Percentiles rank a stretch among this genome's conserved stretches.
phyloP scores from a whole-genome alignment of 352 stramenopile genomes.

The Phytopythium sindhum region DNA sequence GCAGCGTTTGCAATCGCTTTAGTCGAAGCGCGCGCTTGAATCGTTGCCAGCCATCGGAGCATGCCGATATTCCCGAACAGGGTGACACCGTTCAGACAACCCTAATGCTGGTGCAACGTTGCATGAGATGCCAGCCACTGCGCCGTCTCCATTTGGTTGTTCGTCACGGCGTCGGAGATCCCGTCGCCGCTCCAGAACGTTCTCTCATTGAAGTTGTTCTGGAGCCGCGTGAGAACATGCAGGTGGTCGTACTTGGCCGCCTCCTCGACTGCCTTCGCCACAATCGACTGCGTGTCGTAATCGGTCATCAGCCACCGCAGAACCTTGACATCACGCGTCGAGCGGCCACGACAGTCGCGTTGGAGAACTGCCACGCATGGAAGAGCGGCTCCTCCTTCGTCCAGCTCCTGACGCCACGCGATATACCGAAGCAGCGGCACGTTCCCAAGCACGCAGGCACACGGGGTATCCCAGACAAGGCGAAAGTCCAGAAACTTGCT shows the following conservation, averaged over 20 bases:
- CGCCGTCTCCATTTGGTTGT: background rate
- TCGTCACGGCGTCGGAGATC: conserved; percentile 1
- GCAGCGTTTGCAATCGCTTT: conserved; percentile 34
- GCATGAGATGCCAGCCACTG: too few species aligned
- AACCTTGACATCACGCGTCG: background rate
- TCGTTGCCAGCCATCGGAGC: conserved; percentile 33
- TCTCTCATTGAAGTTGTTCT: background rate
- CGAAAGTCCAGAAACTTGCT: conserved; percentile 1
- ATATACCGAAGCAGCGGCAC: conserved; percentile 18
- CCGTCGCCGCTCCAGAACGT: conserved; percentile 7
- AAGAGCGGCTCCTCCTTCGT: conserved; percentile 5
- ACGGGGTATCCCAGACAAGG: background rate
- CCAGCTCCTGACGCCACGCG: conserved; percentile 1
- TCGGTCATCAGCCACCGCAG: conserved; percentile 11
- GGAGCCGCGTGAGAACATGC: conserved; percentile 10
- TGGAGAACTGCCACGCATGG: conserved; percentile 7
- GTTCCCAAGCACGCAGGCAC: conserved; percentile 2
- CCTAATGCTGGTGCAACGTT: too few species aligned
- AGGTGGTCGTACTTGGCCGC: conserved; percentile 10
- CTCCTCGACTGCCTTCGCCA: conserved; percentile 6
- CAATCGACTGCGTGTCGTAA: conserved; percentile 1
- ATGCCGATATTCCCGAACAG: conserved; percentile 30
- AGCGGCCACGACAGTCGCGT: background rate
- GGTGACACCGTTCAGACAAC: conserved; percentile 24
- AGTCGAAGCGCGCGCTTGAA: too few species aligned